Evolutionary conservation across 2,329 filamentous ascomycete genomes (phyloP).

Genomic region (Aspergillus luchuensis): DNA sequence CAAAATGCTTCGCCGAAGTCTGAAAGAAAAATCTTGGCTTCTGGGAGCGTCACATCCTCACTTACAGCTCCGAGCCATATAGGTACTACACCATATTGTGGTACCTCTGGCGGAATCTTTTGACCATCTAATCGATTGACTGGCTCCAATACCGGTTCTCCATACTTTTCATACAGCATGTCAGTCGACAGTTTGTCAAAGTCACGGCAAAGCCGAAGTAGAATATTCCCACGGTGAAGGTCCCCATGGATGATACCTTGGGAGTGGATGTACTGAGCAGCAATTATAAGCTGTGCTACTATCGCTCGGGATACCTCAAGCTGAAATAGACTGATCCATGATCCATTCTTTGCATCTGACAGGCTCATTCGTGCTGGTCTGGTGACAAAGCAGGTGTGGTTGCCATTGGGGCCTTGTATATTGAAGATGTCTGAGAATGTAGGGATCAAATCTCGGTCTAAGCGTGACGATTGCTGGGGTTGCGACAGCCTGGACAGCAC

Average conservation of each 20-base stretch:
- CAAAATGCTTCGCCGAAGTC: constrained; percentile 34
- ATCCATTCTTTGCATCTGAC: constrained; percentile 10
- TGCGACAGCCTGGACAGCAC: constrained; percentile 7
- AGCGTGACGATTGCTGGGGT: background rate
- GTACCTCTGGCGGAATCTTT: constrained; percentile 23
- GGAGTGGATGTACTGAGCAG: constrained; percentile 28
- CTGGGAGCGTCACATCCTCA: constrained; percentile 26
- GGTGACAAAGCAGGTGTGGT: constrained; percentile 14
- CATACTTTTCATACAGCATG: constrained; percentile 24
- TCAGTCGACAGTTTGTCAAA: constrained; percentile 25
- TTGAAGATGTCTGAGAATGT: constrained; percentile 12
- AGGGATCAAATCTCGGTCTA: constrained; percentile 9
- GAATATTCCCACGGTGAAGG: constrained; percentile 30
- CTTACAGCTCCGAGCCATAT: constrained; percentile 24
- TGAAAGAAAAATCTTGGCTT: constrained; percentile 28
- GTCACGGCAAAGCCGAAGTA: constrained; percentile 20
- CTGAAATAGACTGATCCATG: constrained; percentile 17
- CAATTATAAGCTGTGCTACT: constrained; percentile 25
- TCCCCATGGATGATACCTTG: constrained; percentile 33
- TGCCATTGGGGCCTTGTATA: constrained; percentile 16
- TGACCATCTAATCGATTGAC: constrained; percentile 27
- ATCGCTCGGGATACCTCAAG: constrained; percentile 19
- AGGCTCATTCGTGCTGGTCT: constrained; percentile 16
- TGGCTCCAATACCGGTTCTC: constrained; percentile 23
- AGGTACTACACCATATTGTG: constrained; percentile 18